Percentiles rank a stretch among this genome's conserved stretches.
These are phyloP conservation scores for Yamadazyma aaseri DNA, from an alignment of 1,139 yeast genomes.

Conservation along the genomic window DNA sequence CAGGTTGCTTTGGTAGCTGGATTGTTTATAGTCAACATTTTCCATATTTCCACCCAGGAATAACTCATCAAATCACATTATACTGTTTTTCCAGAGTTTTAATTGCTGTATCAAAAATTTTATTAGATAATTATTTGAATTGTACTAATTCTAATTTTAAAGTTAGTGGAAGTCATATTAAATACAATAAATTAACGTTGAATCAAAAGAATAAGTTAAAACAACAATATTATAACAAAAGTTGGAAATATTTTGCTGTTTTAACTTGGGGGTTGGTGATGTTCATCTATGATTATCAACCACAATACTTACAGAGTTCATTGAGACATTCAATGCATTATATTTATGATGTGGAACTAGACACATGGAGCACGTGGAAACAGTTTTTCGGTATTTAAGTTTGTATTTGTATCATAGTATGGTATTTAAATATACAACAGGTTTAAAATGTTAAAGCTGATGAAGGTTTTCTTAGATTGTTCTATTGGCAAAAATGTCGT, in stretches of 20 bases:
- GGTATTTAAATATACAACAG: too few species aligned
- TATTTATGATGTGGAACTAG: constrained; percentile 58
- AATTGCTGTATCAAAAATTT: constrained; percentile 51
- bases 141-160: constrained; percentile 37
- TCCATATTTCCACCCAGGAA: constrained; percentile 45
- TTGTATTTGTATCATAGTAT: too few species aligned
- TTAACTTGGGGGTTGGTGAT: constrained; percentile 74
- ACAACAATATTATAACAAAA: constrained; percentile 34
- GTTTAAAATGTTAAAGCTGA: too few species aligned
- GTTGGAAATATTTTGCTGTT: constrained; percentile 71
- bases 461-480: too few species aligned
- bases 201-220: constrained; percentile 36
- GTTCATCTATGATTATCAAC: constrained; percentile 66
- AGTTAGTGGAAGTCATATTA: constrained; percentile 15
- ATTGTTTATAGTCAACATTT: constrained; percentile 63
- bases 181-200: constrained; percentile 29
- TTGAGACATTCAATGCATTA: constrained; percentile 72
- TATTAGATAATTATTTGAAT: constrained; percentile 37
- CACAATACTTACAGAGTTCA: constrained; percentile 62
- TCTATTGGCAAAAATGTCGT: too few species aligned
- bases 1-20: constrained; percentile 67
- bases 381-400: constrained; percentile 39
- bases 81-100: constrained; percentile 61
- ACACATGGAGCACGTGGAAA: constrained; percentile 42
- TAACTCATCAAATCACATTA: constrained; percentile 58